These are phyloP conservation scores for Penicillium waksmanii DNA, from an alignment of 495 filamentous ascomycete species.

Conservation along the genomic window DNA sequence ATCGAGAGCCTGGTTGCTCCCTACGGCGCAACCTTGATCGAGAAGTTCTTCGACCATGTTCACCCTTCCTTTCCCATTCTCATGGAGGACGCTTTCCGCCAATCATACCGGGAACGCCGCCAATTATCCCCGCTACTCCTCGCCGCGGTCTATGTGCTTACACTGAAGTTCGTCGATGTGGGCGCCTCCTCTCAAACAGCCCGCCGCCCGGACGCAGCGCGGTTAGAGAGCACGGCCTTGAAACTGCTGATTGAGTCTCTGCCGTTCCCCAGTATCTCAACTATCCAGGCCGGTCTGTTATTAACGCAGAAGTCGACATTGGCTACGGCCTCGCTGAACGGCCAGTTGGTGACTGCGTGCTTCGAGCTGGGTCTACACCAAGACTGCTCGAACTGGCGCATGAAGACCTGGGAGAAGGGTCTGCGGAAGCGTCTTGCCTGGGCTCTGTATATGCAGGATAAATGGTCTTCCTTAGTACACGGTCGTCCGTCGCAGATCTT, in stretches of 20 bases:
- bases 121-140: conserved; percentile 83
- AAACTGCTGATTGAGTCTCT: conserved; percentile 75
- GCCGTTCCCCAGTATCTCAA: conserved; percentile 85
- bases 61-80: conserved; percentile 92
- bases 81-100: conserved; percentile 83
- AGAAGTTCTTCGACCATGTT: conserved; percentile 84
- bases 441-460: conserved; percentile 64
- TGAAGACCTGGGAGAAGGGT: conserved; percentile 58
- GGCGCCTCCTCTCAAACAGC: conserved; percentile 65
- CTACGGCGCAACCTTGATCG: conserved; percentile 77
- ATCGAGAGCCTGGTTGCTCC: conserved; percentile 84
- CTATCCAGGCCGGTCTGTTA: conserved; percentile 87
- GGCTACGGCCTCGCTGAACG: conserved; percentile 83
- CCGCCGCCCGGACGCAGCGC: conserved; percentile 71
- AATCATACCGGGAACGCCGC: conserved; percentile 78
- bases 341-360: conserved; percentile 65
- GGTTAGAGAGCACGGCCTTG: conserved; percentile 77
- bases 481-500: conserved; percentile 61
- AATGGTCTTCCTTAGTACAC: conserved; percentile 60
- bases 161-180: conserved; percentile 86
- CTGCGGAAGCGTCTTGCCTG: conserved; percentile 61
- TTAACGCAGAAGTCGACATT: conserved; percentile 87
- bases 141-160: conserved; percentile 87
- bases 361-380: conserved; percentile 62
- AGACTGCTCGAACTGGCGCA: conserved; percentile 58